Conservation (phyloP, 768 basidiomycete species). For the Collybiopsis confluens region DNA sequence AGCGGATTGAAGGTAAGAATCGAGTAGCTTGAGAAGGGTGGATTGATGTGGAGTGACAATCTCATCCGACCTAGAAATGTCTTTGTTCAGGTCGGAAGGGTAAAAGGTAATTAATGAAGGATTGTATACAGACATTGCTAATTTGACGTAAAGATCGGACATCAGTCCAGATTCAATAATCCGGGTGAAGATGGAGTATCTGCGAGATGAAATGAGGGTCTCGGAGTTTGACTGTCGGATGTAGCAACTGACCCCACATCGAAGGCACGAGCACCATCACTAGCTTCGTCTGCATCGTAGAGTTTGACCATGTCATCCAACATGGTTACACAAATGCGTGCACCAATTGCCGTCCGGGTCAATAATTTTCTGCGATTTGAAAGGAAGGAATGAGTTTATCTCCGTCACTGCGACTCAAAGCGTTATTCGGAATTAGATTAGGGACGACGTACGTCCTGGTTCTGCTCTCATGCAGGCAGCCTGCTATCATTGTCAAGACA, state of each 20-base stretch:
- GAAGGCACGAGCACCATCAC: conserved; percentile 65
- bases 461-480: conserved; percentile 59
- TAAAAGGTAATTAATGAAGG: conserved; percentile 11
- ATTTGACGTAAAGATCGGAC: conserved; percentile 53
- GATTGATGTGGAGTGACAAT: conserved; percentile 82
- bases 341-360: conserved; percentile 48
- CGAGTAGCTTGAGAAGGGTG: conserved; percentile 81
- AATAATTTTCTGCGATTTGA: conserved; percentile 43
- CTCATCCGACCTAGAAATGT: conserved; percentile 56
- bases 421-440: conserved; percentile 9
- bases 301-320: conserved; percentile 70
- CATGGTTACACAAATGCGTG: conserved; percentile 61
- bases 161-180: conserved; percentile 58
- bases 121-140: conserved; percentile 50
- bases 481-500: conserved; percentile 66
- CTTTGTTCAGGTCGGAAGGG: too few species aligned
- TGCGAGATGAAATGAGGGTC: conserved; percentile 19
- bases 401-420: conserved; percentile 7
- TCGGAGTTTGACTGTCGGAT: not conserved
- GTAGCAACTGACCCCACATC: conserved; percentile 58
- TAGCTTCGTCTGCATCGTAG: conserved; percentile 64
- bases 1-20: conserved; percentile 71
- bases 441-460: conserved; percentile 47
- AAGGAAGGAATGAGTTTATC: not conserved
- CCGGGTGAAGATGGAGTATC: conserved; percentile 62